Percentiles rank a stretch among this genome's conserved stretches.
Conservation (phyloP, 202 grass and related monocot genomes). For the Schoenoplectus tabernaemontani region DNA sequence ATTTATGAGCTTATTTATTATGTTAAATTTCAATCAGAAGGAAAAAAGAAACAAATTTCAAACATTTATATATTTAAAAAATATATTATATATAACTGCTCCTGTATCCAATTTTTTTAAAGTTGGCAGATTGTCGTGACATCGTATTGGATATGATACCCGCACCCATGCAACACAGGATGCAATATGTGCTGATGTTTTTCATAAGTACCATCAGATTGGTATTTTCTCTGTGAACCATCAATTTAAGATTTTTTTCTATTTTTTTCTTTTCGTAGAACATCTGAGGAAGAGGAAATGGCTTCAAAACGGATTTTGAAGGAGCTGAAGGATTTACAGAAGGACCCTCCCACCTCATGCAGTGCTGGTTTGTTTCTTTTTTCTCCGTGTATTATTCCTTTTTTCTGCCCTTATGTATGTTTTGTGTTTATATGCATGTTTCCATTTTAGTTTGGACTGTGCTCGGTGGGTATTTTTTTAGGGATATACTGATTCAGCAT, state of each 20-base stretch:
- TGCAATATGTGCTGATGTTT: background rate
- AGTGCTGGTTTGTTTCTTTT: slow-evolving; percentile 51
- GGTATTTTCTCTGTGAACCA: background rate
- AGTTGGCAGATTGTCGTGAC: too few species aligned
- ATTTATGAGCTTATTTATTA: too few species aligned
- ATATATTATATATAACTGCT: too few species aligned
- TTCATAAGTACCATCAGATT: background rate
- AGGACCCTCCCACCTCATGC: slow-evolving; percentile 82
- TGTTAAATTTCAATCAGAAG: too few species aligned
- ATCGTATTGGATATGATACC: too few species aligned
- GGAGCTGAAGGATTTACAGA: slow-evolving; percentile 90
- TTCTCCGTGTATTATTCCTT: background rate
- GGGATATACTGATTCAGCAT: background rate
- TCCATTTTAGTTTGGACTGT: background rate
- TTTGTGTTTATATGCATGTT: background rate
- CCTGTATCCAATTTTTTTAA: background rate
- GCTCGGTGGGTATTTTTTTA: background rate
- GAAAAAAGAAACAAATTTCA: too few species aligned
- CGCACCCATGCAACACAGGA: background rate
- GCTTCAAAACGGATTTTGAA: slow-evolving; percentile 88
- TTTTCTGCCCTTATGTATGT: background rate
- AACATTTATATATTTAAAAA: too few species aligned
- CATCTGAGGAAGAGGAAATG: slow-evolving; percentile 31
- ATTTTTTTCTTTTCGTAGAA: background rate
- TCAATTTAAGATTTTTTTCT: too few species aligned